Conservation (phyloP, 1,284 basidiomycete species). For the Sanghuangporus weigelae region DNA sequence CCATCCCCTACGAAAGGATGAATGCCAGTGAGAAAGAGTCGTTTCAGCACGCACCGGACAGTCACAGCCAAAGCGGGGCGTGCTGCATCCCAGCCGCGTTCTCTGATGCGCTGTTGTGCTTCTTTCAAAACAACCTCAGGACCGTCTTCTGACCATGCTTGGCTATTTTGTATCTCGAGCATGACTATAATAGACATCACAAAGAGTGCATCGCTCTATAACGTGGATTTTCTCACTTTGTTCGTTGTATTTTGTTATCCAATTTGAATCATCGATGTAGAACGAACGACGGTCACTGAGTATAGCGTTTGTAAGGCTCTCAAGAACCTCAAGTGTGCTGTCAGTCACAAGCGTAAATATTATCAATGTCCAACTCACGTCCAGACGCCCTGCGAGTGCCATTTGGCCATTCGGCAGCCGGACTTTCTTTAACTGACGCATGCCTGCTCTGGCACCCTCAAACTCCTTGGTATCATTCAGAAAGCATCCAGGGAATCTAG, state of each 20-base stretch:
- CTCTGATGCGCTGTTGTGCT: constrained; percentile 23
- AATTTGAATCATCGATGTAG: constrained; percentile 25
- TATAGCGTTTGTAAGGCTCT: constrained; percentile 28
- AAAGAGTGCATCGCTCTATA: background rate
- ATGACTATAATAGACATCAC: constrained; percentile 16
- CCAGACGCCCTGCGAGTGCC: background rate
- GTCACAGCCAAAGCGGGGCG: constrained; percentile 28
- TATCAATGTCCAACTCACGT: background rate
- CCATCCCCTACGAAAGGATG: constrained; percentile 23
- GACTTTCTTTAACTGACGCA: background rate
- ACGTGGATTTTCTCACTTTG: constrained; percentile 23
- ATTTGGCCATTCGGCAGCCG: background rate
- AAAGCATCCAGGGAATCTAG: no score
- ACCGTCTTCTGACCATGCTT: constrained; percentile 19
- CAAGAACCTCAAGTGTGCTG: constrained; percentile 23
- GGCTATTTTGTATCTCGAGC: constrained; percentile 19
- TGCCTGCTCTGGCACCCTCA: background rate
- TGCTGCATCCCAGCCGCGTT: constrained; percentile 26
- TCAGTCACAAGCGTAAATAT: background rate
- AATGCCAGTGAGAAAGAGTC: background rate
- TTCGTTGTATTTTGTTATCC: constrained; percentile 22
- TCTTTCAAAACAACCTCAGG: constrained; percentile 24
- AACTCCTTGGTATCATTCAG: background rate
- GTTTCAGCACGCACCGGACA: constrained; percentile 24
- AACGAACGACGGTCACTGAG: constrained; percentile 31